Evolutionary conservation across 768 basidiomycete genomes (phyloP), one percentile per base, ranked within the genome.

Genomic region (Suillus occidentalis): DNA sequence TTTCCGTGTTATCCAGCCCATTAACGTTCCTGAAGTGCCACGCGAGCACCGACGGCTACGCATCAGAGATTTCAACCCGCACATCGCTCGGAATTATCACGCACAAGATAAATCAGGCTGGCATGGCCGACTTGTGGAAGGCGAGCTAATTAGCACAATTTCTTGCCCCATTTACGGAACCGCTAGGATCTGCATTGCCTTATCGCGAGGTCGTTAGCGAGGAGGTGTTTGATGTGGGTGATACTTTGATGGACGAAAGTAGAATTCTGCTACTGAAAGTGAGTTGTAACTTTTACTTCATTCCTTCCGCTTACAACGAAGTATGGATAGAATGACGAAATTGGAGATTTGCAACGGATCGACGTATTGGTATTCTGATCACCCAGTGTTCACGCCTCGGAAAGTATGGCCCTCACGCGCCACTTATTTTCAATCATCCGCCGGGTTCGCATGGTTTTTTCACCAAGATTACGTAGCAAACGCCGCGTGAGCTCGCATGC

Each of bases 1-100:
- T 7, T 72, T 82, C 63, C 75, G 84, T 28, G 82, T 84, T 7
- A 79, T 83, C 10, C 18, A 10, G 85, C 85, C 79, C 66, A 73
- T 60, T 18, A 65, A 45, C 52, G 64, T 62, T n/a, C 47, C 45
- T 39, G 18, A 20, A 16, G 18, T 31, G 28, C 22, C 59, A 60
- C 34, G 47, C 65, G n/a, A 31, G 37, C 34, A 20, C 64, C 65
- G n/a, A 55, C 57, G 47, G 63, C 49, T 81, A 63, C 75, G 79
- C 13, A 67, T 82, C 16, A 72, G 79, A 39, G 79, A 82, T 61
- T 81, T 77, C 60, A 82, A 82, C 61, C 75, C 79, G 31, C 61
- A 64, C 37, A 34, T 67, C 22, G 31, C 40, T 43, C 39, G 60
- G 9, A 61, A 64, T 39, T 49, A 57, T 60, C 34, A 60, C 50